phyloP scores from a whole-genome alignment of 2,329 filamentous ascomycete species.

The Claviceps sp. region DNA sequence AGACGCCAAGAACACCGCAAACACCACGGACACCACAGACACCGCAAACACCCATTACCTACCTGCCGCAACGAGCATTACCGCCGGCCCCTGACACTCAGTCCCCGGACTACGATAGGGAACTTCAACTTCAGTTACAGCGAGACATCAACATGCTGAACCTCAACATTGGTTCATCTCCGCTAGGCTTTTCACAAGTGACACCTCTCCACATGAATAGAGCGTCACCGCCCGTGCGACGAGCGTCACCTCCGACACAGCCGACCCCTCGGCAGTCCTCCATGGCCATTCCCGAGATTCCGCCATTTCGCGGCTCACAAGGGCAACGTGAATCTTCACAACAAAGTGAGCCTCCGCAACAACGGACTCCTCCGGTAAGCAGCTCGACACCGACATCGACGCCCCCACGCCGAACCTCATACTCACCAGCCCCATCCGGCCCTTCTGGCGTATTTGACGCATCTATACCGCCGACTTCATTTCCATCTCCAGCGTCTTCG shows the following conservation, averaged over 20 bases:
- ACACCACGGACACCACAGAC: slow-evolving; percentile 23
- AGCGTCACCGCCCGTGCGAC: slow-evolving; percentile 10
- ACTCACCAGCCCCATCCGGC: slow-evolving; percentile 16
- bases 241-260: slow-evolving; percentile 8
- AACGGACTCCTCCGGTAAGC: slow-evolving; percentile 6
- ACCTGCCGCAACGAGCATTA: slow-evolving; percentile 27
- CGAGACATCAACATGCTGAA: slow-evolving; percentile 46
- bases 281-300: slow-evolving; percentile 40
- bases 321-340: slow-evolving; percentile 17
- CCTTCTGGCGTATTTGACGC: slow-evolving; percentile 10
- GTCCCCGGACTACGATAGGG: slow-evolving; percentile 47
- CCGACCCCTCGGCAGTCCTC: slow-evolving; percentile 21
- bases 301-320: slow-evolving; percentile 34
- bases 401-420: slow-evolving; percentile 9
- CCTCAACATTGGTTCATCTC: slow-evolving; percentile 18
- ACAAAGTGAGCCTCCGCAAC: slow-evolving; percentile 13
- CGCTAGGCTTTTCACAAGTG: slow-evolving; percentile 1
- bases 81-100: slow-evolving; percentile 32
- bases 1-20: slow-evolving; percentile 38
- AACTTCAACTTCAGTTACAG: slow-evolving; percentile 49
- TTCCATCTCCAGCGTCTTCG: slow-evolving; percentile 42
- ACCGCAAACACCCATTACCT: slow-evolving; percentile 34
- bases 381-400: slow-evolving; percentile 11
- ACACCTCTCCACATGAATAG: slow-evolving; percentile 5
- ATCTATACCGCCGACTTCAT: slow-evolving; percentile 29